Evolutionary conservation across 257 asterid species (phyloP), one percentile per base, ranked within the genome.

Genomic region (Handroanthus guayacan): DNA sequence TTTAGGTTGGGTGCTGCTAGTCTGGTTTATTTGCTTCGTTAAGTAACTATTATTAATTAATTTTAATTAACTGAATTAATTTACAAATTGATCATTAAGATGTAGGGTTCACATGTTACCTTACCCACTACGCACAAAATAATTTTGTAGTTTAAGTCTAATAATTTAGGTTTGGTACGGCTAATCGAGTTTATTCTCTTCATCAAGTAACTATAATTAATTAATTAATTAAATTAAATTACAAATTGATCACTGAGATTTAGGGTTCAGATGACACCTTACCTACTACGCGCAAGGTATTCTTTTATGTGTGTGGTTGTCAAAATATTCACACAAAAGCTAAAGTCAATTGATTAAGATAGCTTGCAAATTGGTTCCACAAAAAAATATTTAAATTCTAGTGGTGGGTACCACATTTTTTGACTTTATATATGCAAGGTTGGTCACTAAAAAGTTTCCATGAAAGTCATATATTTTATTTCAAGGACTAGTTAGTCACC

Each of bases 41-140:
- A 25, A 25, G 31, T 25, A 25, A 25, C 31, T 25, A 25, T 25
- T 0, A 25, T 25, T 25, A 25, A 25, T 25, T 25, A 25, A 25
- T 25, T 25, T 25, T 25, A 25, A 25, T 25, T 25, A 25, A 25
- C 1, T 25, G 31, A 25, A 25, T 25, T 25, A 25, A 25, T 41
- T 41, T 41, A 8, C 45, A 5, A 41, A 41, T 41, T 41, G 45
- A 41, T 41, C 45, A 5, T 41, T 41, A 8, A 4, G 45, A 8
- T 4, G 45, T 41, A 41, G 45, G 45, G 45, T 41, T 41, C 45
- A 41, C 45, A 8, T 41, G 4, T 5, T 41, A 41, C 8, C 63
- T 13, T 41, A 75, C 84, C 84, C 70, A 75, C 78, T 62, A 36
- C 74, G 1, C 51, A 17, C 50, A 3, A 60, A 44, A 73, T 62